These are phyloP conservation scores for Melocanna baccifera DNA, from an alignment of 176 grass and related monocot genomes.

Conservation along the genomic window DNA sequence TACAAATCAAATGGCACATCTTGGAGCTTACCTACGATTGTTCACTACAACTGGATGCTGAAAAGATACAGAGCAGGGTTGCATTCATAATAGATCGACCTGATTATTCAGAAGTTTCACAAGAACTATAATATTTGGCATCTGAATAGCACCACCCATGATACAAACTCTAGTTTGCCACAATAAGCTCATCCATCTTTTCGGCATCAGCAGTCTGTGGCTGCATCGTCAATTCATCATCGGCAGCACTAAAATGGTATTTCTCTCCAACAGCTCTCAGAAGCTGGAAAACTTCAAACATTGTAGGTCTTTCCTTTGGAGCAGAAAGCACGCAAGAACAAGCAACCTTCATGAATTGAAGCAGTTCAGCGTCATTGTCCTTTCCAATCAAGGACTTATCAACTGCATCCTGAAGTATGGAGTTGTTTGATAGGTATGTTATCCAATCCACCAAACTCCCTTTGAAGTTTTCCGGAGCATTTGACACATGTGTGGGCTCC, in stretches of 20 bases:
- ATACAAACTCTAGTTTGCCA: constrained; percentile 49
- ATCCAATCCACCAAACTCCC: constrained; percentile 96
- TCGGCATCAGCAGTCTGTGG: constrained; percentile 34
- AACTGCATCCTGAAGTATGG: constrained; percentile 71
- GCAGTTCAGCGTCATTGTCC: constrained; percentile 68
- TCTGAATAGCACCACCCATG: not conserved
- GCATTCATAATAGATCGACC: not conserved
- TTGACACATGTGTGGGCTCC: constrained; percentile 60
- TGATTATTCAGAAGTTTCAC: constrained; percentile 16
- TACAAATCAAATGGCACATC: not conserved
- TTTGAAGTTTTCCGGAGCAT: constrained; percentile 82
- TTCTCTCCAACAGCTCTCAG: constrained; percentile 75
- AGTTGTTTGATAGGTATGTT: constrained; percentile 90
- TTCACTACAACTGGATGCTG: not conserved
- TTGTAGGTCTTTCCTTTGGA: constrained; percentile 78
- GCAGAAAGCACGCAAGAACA: constrained; percentile 68
- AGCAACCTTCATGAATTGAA: constrained; percentile 85
- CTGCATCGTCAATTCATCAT: constrained; percentile 59
- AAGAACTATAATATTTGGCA: not conserved
- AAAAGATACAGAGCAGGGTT: not conserved
- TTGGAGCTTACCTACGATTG: not conserved
- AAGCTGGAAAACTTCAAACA: constrained; percentile 95
- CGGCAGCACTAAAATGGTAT: constrained; percentile 69
- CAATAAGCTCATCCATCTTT: constrained; percentile 70
- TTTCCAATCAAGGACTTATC: constrained; percentile 91